Evolutionary conservation across 164 flowering plant species (phyloP).

Genomic region (Akebia trifoliata): DNA sequence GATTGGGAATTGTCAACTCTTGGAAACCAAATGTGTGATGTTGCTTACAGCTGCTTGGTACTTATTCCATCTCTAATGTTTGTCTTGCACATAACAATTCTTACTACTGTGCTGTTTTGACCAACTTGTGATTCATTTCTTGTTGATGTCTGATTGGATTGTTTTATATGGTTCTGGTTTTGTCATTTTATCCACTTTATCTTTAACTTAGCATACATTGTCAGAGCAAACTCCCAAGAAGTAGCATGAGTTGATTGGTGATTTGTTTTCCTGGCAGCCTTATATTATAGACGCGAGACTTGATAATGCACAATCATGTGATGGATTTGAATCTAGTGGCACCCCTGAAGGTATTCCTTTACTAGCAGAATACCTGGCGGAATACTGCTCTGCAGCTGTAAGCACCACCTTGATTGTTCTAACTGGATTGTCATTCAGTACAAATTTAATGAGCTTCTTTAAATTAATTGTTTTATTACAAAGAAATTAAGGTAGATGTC

Average conservation of each 20-base stretch:
- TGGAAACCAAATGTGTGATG: conserved; percentile 98
- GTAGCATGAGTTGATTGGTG: conserved; percentile 1
- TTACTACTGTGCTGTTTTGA: not conserved
- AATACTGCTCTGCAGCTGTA: conserved; percentile 83
- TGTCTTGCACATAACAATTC: not conserved
- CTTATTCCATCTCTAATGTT: no score
- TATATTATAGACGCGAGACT: conserved; percentile 42
- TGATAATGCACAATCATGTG: conserved; percentile 23
- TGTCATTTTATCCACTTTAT: not conserved
- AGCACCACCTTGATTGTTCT: conserved; percentile 18
- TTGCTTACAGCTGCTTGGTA: conserved; percentile 92
- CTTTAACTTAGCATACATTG: not conserved
- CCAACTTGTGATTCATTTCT: not conserved
- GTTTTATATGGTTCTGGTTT: not conserved
- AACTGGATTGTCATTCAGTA: not conserved
- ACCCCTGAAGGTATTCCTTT: conserved; percentile 88
- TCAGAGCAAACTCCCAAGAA: not conserved
- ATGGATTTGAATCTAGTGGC: conserved; percentile 60
- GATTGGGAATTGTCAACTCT: conserved; percentile 98
- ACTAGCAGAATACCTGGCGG: conserved; percentile 61
- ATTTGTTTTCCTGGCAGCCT: conserved; percentile 46
- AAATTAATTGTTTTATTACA: not conserved
- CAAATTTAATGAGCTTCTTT: not conserved
- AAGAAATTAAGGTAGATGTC: not conserved
- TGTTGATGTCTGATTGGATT: not conserved